Conservation (phyloP, 225 moss, liverwort and hornwort species). For the Polytrichum commune region DNA sequence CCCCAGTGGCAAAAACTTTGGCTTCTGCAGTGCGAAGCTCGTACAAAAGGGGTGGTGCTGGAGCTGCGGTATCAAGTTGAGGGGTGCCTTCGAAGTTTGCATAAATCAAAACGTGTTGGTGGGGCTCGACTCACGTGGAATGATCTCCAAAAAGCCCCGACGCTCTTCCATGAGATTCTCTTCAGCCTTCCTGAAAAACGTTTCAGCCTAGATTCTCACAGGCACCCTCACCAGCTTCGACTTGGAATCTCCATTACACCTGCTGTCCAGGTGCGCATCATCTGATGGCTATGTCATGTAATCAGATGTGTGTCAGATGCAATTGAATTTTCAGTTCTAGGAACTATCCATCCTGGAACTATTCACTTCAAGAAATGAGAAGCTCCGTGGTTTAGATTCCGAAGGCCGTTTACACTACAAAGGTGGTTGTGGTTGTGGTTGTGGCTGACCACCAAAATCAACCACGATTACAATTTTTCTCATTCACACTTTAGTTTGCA, state of each 20-base stretch:
- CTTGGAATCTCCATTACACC: constrained; percentile 69
- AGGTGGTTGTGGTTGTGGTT: no score
- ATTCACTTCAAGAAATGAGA: no score
- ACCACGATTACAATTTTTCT: no score
- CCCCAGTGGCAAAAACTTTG: constrained; percentile 76
- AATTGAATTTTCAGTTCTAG: no score
- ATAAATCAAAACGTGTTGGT: constrained; percentile 46
- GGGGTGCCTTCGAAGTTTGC: constrained; percentile 47
- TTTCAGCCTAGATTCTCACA: constrained; percentile 17
- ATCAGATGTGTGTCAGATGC: no score
- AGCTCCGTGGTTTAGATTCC: no score
- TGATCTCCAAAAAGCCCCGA: constrained; percentile 46
- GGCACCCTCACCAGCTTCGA: constrained; percentile 31
- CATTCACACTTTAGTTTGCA: no score
- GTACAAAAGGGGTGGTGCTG: constrained; percentile 59
- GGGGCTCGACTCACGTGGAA: constrained; percentile 44
- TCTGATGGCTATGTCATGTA: not conserved
- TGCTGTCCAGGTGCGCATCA: constrained; percentile 43
- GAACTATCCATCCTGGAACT: no score
- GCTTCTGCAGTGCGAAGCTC: constrained; percentile 72
- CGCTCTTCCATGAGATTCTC: constrained; percentile 49
- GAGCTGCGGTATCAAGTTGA: constrained; percentile 61
- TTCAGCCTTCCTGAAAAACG: constrained; percentile 38
- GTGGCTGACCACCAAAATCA: no score
- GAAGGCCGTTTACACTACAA: no score